phyloP scores from a whole-genome alignment of 768 basidiomycete genomes.

The Amanita pseudoporphyria region DNA sequence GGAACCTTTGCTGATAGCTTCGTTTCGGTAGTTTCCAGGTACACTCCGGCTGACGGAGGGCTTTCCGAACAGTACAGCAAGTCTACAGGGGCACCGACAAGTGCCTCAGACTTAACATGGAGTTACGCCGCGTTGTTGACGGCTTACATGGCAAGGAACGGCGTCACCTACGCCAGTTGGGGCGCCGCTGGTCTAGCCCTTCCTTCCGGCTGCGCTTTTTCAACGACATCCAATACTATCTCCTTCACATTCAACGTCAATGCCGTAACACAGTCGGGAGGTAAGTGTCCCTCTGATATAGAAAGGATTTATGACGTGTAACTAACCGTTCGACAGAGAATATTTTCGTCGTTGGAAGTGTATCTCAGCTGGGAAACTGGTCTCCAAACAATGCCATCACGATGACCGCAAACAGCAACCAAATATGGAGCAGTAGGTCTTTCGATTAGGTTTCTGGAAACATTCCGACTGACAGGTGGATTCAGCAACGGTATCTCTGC shows the following conservation, averaged over 20 bases:
- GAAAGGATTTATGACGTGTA: no score
- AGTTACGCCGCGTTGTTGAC: conserved; percentile 66
- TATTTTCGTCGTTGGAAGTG: conserved; percentile 57
- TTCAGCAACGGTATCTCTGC: conserved; percentile 52
- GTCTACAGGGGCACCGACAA: conserved; percentile 38
- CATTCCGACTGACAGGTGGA: background rate
- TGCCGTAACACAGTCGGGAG: conserved; percentile 50
- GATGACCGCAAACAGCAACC: conserved; percentile 47
- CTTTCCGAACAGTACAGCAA: conserved; percentile 58
- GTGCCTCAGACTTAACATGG: conserved; percentile 67
- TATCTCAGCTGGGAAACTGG: conserved; percentile 50
- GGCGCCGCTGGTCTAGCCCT: conserved; percentile 49
- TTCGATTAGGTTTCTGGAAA: background rate
- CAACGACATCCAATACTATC: conserved; percentile 26
- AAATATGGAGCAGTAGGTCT: conserved; percentile 57
- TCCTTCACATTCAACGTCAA: conserved; percentile 57
- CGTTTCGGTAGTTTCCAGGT: conserved; percentile 41
- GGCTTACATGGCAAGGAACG: conserved; percentile 40
- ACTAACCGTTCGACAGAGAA: conserved; percentile 40
- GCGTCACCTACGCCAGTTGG: conserved; percentile 45
- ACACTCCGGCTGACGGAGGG: conserved; percentile 51
- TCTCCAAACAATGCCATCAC: conserved; percentile 43
- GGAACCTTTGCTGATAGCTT: conserved; percentile 59
- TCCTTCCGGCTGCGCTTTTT: conserved; percentile 30
- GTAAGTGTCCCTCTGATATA: conserved; percentile 23